These are phyloP conservation scores for Stachybotrys elegans DNA, from an alignment of 2,329 filamentous ascomycete species.

Conservation along the genomic window DNA sequence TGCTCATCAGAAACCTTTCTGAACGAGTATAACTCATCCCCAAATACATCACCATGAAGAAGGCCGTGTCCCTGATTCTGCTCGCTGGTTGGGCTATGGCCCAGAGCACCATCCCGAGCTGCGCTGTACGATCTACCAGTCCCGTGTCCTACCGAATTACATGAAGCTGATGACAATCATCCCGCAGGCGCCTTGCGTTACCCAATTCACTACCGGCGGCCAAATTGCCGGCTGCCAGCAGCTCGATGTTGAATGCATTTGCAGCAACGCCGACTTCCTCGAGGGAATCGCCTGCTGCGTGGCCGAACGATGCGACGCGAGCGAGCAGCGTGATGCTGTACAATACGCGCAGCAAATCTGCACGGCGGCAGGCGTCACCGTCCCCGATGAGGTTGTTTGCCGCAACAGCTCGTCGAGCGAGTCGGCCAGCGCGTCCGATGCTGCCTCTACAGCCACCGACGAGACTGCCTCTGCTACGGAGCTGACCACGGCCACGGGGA, in stretches of 20 bases:
- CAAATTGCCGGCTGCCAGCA: slow-evolving; percentile 31
- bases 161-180: too few species aligned
- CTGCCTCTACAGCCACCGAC: slow-evolving; percentile 2
- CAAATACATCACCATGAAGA: too few species aligned
- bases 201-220: slow-evolving; percentile 24
- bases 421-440: slow-evolving; percentile 2
- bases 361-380: slow-evolving; percentile 26
- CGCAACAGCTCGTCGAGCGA: not conserved
- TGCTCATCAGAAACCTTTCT: too few species aligned
- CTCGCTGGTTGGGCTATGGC: too few species aligned
- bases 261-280: slow-evolving; percentile 34
- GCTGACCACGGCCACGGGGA: not conserved
- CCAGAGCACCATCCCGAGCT: slow-evolving; percentile 28
- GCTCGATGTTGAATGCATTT: slow-evolving; percentile 36
- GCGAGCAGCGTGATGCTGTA: slow-evolving; percentile 28
- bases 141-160: too few species aligned
- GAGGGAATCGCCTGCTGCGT: slow-evolving; percentile 37
- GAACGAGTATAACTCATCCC: too few species aligned
- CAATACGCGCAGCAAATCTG: slow-evolving; percentile 33
- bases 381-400: slow-evolving; percentile 33
- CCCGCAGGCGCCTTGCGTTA: slow-evolving; percentile 25
- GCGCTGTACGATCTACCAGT: slow-evolving; percentile 36
- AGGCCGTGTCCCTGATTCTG: too few species aligned
- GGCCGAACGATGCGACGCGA: slow-evolving; percentile 23
- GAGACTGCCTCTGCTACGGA: slow-evolving; percentile 1